Evolutionary conservation across 257 asterid species (phyloP).

Genomic region (Euphrasia confusa): DNA sequence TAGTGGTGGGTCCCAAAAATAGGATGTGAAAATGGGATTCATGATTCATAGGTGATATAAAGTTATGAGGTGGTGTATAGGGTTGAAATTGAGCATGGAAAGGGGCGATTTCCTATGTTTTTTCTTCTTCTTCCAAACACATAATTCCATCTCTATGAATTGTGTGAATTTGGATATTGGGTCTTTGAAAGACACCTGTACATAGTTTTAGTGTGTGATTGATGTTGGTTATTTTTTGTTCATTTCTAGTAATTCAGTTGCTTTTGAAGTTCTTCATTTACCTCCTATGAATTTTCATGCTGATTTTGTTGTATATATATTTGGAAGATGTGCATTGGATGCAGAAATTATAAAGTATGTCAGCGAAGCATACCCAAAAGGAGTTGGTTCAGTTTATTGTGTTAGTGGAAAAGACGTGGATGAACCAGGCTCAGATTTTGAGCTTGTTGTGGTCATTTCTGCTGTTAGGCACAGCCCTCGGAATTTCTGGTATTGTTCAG

Average conservation of each 20-base stretch:
- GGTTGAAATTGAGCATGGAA: too few species aligned
- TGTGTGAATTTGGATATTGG: too few species aligned
- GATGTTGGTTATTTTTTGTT: neutral
- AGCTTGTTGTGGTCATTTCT: constrained; percentile 85
- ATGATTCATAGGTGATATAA: too few species aligned
- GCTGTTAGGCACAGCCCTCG: constrained; percentile 94
- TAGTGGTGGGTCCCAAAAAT: too few species aligned
- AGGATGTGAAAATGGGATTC: too few species aligned
- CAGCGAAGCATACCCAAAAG: constrained; percentile 84
- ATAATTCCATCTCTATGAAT: too few species aligned
- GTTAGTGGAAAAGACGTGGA: constrained; percentile 73
- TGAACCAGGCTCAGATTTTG: constrained; percentile 81
- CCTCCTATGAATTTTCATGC: constrained; percentile 11
- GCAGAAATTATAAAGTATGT: constrained; percentile 81
- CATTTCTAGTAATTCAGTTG: neutral
- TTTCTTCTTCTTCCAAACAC: too few species aligned
- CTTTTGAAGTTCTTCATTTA: constrained; percentile 12
- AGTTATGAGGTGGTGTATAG: too few species aligned
- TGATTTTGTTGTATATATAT: constrained; percentile 23
- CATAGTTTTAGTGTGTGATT: too few species aligned
- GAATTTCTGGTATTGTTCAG: constrained; percentile 72
- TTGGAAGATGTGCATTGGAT: constrained; percentile 71
- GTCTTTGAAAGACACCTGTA: too few species aligned
- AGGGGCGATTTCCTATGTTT: too few species aligned
- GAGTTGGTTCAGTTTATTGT: constrained; percentile 82